A percentile compares a stretch with the other conserved stretches of the same genome.
Evolutionary conservation across 768 basidiomycete species (phyloP).

Genomic region (Pleurotus giganteus): DNA sequence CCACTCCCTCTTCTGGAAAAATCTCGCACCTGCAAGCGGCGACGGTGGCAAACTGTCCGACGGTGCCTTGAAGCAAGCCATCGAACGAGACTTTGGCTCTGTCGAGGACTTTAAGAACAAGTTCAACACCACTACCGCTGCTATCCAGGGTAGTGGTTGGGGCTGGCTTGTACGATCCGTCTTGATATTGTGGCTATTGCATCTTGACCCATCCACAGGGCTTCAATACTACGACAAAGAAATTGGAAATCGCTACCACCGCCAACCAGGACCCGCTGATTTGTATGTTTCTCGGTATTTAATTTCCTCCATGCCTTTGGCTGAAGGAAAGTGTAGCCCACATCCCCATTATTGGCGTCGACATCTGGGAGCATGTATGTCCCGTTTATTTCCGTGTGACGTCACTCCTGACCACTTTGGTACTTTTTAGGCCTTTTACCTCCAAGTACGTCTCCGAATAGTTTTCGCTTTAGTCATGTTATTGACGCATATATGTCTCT

Average conservation of each 20-base stretch:
- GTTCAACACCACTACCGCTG: constrained; percentile 86
- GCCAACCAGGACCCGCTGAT: constrained; percentile 93
- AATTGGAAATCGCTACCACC: constrained; percentile 89
- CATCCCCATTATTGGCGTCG: constrained; percentile 90
- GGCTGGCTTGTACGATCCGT: constrained; percentile 79
- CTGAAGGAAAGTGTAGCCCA: constrained; percentile 49
- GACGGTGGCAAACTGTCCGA: constrained; percentile 64
- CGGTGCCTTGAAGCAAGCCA: constrained; percentile 72
- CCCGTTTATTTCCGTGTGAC: constrained; percentile 11
- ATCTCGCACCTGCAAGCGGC: constrained; percentile 71
- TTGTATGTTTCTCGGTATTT: constrained; percentile 22
- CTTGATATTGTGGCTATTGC: constrained; percentile 1
- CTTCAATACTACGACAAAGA: constrained; percentile 60
- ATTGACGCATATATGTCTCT: too few species aligned
- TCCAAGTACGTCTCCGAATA: constrained; percentile 36
- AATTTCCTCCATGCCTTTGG: not conserved
- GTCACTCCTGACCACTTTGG: constrained; percentile 10
- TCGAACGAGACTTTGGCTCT: constrained; percentile 82
- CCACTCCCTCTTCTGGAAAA: constrained; percentile 97
- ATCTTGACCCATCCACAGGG: constrained; percentile 42
- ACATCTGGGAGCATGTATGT: constrained; percentile 94
- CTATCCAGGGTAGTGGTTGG: constrained; percentile 97
- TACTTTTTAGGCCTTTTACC: constrained; percentile 63
- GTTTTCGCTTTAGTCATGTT: constrained; percentile 8
- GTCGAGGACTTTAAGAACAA: constrained; percentile 83